phyloP scores from a whole-genome alignment of 164 flowering plant genomes.

The Hamamelis virginiana region DNA sequence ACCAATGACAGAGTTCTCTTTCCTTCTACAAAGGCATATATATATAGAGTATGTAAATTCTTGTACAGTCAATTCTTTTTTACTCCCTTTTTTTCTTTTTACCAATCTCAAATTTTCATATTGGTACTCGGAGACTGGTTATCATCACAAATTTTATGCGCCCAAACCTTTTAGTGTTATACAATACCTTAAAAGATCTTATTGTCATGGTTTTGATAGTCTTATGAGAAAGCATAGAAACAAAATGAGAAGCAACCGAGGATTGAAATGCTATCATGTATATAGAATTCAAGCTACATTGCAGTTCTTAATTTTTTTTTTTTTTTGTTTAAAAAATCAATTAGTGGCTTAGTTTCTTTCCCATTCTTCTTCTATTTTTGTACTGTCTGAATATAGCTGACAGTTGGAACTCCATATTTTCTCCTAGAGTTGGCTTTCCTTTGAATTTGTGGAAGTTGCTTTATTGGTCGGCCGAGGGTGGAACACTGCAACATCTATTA shows the following conservation, averaged over 20 bases:
- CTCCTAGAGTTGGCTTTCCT: neutral
- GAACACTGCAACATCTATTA: no score
- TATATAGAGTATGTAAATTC: constrained; percentile 18
- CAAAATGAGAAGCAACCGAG: neutral
- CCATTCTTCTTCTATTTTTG: neutral
- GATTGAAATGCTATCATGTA: neutral
- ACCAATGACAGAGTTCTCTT: constrained; percentile 9
- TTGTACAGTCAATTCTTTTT: constrained; percentile 22
- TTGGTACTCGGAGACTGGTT: neutral
- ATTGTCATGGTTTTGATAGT: neutral
- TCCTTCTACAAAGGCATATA: neutral
- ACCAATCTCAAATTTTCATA: neutral
- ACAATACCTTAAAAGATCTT: no score
- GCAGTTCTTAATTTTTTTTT: neutral
- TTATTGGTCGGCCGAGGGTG: neutral
- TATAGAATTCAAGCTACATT: neutral
- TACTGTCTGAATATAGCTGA: no score
- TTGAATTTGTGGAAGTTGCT: neutral
- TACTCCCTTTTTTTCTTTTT: neutral
- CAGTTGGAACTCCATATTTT: no score
- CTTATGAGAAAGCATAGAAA: neutral
- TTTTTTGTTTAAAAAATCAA: neutral
- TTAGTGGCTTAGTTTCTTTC: neutral
- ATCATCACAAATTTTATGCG: neutral
- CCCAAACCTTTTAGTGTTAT: no score